Percentiles rank a stretch among this genome's conserved stretches.
Evolutionary conservation across 208 protist species (phyloP).

Genomic region (Endotrypanum monterogeii): DNA sequence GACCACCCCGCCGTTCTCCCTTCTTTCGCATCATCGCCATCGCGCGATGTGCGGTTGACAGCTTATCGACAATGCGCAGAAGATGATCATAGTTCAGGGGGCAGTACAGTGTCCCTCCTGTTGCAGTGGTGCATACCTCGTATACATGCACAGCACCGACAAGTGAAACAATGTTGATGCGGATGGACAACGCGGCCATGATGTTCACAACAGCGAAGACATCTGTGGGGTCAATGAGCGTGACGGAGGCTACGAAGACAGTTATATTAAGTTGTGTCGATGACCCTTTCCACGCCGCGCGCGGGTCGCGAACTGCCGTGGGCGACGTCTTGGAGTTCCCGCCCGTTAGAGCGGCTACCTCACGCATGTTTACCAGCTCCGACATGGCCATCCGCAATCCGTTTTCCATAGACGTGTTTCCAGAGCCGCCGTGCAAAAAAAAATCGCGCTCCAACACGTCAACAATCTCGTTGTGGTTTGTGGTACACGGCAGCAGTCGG

Average conservation of each 20-base stretch:
- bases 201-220: conserved; percentile 66
- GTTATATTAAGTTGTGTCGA: conserved; percentile 54
- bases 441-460: conserved; percentile 73
- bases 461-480: conserved; percentile 63
- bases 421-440: conserved; percentile 81
- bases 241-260: conserved; percentile 75
- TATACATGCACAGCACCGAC: conserved; percentile 83
- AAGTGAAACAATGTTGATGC: conserved; percentile 71
- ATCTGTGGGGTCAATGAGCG: conserved; percentile 79
- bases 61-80: conserved; percentile 45
- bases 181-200: conserved; percentile 45
- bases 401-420: conserved; percentile 76
- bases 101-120: conserved; percentile 64
- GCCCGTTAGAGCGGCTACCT: conserved; percentile 32
- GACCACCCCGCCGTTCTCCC: conserved; percentile 1
- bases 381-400: conserved; percentile 76
- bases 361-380: conserved; percentile 76
- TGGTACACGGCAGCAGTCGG: conserved; percentile 61
- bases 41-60: conserved; percentile 37
- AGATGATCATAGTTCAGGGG: conserved; percentile 85
- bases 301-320: background rate
- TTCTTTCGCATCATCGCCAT: background rate
- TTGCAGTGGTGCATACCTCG: conserved; percentile 51
- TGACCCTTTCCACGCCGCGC: conserved; percentile 19
- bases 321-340: background rate